A percentile compares a stretch with the other conserved stretches of the same genome.
Conservation (phyloP, 768 basidiomycete genomes). For the Trametes coccinea region DNA sequence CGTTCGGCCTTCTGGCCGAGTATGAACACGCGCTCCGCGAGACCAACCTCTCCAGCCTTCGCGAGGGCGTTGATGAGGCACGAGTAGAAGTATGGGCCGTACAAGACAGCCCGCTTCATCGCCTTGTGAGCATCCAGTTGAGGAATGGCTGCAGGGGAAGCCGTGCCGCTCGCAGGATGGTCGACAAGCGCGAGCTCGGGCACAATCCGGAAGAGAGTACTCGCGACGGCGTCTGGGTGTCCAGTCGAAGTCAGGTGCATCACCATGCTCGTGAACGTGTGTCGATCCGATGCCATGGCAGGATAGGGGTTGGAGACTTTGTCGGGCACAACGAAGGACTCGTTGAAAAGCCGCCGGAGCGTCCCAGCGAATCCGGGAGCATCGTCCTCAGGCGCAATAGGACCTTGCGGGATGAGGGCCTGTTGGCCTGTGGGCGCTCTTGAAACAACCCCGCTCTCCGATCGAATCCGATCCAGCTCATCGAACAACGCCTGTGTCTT, state of each 20-base stretch:
- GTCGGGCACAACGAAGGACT: slow-evolving; percentile 21
- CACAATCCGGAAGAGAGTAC: slow-evolving; percentile 53
- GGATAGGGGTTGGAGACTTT: background rate
- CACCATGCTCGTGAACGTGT: slow-evolving; percentile 55
- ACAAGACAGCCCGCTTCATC: slow-evolving; percentile 44
- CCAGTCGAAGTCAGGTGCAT: slow-evolving; percentile 52
- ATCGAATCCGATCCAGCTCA: background rate
- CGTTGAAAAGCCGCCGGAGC: slow-evolving; percentile 9
- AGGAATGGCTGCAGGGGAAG: background rate
- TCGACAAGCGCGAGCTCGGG: slow-evolving; percentile 49
- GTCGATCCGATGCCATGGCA: slow-evolving; percentile 37
- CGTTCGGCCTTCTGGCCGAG: slow-evolving; percentile 60
- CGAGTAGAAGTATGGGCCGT: slow-evolving; percentile 64
- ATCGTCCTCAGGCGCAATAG: background rate
- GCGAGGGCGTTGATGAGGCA: slow-evolving; percentile 59
- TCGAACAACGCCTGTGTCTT: background rate
- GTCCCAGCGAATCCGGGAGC: slow-evolving; percentile 2
- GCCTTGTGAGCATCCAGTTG: slow-evolving; percentile 26
- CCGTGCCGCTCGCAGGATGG: slow-evolving; percentile 35
- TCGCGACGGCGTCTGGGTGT: slow-evolving; percentile 43
- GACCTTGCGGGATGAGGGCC: no score
- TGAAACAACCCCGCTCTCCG: no score
- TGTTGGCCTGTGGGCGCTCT: no score
- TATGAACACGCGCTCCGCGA: slow-evolving; percentile 66
- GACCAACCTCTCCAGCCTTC: slow-evolving; percentile 53